Evolutionary conservation across 768 basidiomycete genomes (phyloP).

Genomic region (Pleurotus citrinopileatus): DNA sequence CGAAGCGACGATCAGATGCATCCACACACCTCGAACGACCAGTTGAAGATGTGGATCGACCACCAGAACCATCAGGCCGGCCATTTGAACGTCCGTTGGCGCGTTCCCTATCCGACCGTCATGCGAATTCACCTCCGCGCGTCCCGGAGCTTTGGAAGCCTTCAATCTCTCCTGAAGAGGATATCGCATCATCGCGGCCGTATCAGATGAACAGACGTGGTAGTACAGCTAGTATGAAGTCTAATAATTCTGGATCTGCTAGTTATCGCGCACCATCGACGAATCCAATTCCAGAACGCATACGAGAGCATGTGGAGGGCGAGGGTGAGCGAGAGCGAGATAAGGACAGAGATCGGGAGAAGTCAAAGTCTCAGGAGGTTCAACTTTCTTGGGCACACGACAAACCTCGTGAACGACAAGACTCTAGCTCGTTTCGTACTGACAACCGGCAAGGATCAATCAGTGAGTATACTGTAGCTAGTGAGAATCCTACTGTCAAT

Average conservation of each 20-base stretch:
- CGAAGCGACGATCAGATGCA: constrained; percentile 14
- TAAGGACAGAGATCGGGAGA: neutral
- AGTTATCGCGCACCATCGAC: constrained; percentile 37
- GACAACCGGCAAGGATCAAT: constrained; percentile 19
- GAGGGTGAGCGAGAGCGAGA: constrained; percentile 7
- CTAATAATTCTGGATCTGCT: constrained; percentile 31
- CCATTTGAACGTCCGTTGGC: constrained; percentile 25
- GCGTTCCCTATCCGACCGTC: constrained; percentile 31
- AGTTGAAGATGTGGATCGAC: neutral
- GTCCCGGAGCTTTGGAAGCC: constrained; percentile 51
- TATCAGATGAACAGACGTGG: constrained; percentile 41
- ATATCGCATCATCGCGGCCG: constrained; percentile 35
- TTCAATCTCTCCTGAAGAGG: constrained; percentile 41
- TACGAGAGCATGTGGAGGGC: constrained; percentile 21
- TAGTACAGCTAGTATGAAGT: constrained; percentile 49
- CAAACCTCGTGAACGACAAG: constrained; percentile 17
- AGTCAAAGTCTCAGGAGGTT: neutral
- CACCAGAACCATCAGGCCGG: constrained; percentile 20
- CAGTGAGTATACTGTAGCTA: constrained; percentile 4
- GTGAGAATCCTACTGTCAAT: no score
- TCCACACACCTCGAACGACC: constrained; percentile 3
- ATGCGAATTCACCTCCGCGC: constrained; percentile 29
- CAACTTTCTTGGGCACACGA: constrained; percentile 4
- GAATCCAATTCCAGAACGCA: constrained; percentile 36
- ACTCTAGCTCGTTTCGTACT: constrained; percentile 9